A percentile compares a stretch with the other conserved stretches of the same genome.
These are phyloP conservation scores for Trichoderma cornu-damae DNA, from an alignment of 2,329 filamentous ascomycete species.

Conservation along the genomic window DNA sequence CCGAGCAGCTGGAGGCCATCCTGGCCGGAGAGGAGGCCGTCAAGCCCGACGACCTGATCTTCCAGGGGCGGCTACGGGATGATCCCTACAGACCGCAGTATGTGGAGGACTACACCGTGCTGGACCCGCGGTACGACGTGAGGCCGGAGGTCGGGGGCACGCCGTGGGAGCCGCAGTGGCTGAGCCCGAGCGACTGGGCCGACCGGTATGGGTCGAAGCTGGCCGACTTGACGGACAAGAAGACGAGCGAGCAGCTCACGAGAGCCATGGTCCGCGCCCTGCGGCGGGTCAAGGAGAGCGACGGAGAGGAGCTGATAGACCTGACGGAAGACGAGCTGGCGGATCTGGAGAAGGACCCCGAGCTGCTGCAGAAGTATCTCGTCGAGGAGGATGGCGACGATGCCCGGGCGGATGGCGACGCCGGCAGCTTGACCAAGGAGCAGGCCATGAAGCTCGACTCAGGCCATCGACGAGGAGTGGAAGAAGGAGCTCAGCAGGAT, in stretches of 20 bases:
- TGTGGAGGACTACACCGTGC: constrained; percentile 73
- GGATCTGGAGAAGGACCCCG: constrained; percentile 38
- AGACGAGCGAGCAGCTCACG: constrained; percentile 40
- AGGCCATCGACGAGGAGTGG: constrained; percentile 35
- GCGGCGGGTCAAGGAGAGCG: constrained; percentile 39
- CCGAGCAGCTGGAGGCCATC: constrained; percentile 75
- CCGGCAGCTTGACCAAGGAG: constrained; percentile 31
- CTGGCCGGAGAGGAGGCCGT: constrained; percentile 75
- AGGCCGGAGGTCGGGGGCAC: constrained; percentile 46
- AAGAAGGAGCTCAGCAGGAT: constrained; percentile 37
- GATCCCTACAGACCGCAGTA: constrained; percentile 71
- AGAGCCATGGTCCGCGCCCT: constrained; percentile 40
- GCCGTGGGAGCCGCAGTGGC: constrained; percentile 52
- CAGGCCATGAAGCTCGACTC: constrained; percentile 36
- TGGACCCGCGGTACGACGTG: constrained; percentile 74
- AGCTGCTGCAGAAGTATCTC: constrained; percentile 37
- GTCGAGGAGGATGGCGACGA: constrained; percentile 29
- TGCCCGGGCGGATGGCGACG: constrained; percentile 25
- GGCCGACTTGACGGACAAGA: constrained; percentile 39
- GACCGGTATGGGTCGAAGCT: constrained; percentile 52
- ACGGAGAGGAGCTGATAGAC: constrained; percentile 42
- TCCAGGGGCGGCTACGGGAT: constrained; percentile 64
- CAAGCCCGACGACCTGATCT: constrained; percentile 65
- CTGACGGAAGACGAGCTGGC: constrained; percentile 47
- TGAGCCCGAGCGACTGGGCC: constrained; percentile 54